Percentiles rank a stretch among this genome's conserved stretches.
phyloP scores from a whole-genome alignment of 2,329 filamentous ascomycete species.

The Aspergillus jensenii region DNA sequence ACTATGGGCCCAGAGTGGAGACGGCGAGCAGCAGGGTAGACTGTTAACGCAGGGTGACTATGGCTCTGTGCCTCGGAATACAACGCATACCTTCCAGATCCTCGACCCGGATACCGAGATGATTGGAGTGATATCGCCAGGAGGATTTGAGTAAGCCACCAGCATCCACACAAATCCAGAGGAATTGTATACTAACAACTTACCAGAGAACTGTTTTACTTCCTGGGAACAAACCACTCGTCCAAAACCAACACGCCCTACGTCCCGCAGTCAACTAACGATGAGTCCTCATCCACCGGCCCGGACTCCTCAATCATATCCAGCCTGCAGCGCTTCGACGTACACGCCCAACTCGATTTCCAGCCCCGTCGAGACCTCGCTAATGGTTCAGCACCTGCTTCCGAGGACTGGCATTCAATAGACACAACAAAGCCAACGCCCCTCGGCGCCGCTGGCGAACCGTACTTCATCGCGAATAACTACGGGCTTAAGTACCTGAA shows the following conservation, averaged over 20 bases:
- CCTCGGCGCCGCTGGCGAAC: conserved; percentile 33
- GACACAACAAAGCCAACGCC: background rate
- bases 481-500: conserved; percentile 49
- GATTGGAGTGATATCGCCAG: conserved; percentile 47
- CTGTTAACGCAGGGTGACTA: conserved; percentile 48
- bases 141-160: conserved; percentile 45
- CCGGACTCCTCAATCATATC: conserved; percentile 34
- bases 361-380: conserved; percentile 41
- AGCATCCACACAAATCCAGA: too few relatives aligned
- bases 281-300: conserved; percentile 27
- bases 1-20: conserved; percentile 44
- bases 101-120: conserved; percentile 51
- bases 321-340: conserved; percentile 43
- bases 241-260: conserved; percentile 39
- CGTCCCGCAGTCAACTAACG: conserved; percentile 28
- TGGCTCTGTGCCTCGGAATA: conserved; percentile 47
- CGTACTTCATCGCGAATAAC: conserved; percentile 48
- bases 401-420: conserved; percentile 23
- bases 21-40: conserved; percentile 35
- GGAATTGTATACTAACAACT: too few relatives aligned
- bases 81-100: conserved; percentile 51
- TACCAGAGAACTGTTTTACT: conserved; percentile 42
- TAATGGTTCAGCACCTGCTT: conserved; percentile 41
- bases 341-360: conserved; percentile 45
- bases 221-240: conserved; percentile 38